Conservation (phyloP, 257 asterid genomes). For the Leptodermis oblonga region DNA sequence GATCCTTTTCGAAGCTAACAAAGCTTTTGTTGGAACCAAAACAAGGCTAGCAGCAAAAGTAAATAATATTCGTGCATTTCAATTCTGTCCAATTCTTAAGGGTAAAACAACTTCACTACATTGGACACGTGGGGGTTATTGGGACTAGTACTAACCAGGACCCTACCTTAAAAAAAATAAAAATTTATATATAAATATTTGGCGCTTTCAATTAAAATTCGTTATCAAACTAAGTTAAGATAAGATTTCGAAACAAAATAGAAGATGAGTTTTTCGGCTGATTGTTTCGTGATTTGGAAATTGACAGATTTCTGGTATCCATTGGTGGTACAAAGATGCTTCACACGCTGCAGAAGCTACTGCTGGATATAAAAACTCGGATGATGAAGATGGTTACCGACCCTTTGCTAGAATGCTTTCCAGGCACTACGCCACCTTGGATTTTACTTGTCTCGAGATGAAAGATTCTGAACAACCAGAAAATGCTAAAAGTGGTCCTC, state of each 20-base stretch:
- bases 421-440: constrained; percentile 28
- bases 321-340: constrained; percentile 33
- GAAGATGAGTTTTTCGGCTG: too few relatives aligned
- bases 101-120: too few relatives aligned
- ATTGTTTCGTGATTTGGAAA: background rate
- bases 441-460: constrained; percentile 46
- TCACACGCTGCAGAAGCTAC: constrained; percentile 37
- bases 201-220: too few relatives aligned
- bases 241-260: too few relatives aligned
- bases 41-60: constrained; percentile 34
- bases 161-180: too few relatives aligned
- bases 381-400: constrained; percentile 29
- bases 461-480: constrained; percentile 32
- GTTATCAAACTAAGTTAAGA: too few relatives aligned
- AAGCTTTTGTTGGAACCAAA: constrained; percentile 31
- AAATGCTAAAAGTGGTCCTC: constrained; percentile 30
- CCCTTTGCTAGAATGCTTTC: constrained; percentile 31
- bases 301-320: constrained; percentile 34
- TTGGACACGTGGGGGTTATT: too few relatives aligned
- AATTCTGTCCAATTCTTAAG: too few relatives aligned
- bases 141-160: too few relatives aligned
- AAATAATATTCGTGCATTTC: too few relatives aligned
- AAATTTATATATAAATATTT: too few relatives aligned
- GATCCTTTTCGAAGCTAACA: constrained; percentile 38
- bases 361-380: constrained; percentile 34